phyloP scores from a whole-genome alignment of 305 asterid genomes.

The Rubia peregrina region DNA sequence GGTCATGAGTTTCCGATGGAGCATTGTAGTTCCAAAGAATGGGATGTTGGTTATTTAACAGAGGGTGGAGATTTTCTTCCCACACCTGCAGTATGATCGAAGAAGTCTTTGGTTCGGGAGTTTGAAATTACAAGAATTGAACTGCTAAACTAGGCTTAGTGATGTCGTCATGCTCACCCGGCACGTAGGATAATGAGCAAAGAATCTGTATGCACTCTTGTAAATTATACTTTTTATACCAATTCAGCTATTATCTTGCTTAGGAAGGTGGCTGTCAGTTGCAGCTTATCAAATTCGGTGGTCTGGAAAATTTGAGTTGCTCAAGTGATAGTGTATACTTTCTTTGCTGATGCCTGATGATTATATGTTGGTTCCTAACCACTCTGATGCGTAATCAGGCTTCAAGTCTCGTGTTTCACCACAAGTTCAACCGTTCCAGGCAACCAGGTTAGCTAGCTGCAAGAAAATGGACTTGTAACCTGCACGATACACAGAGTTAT shows the following conservation, averaged over 20 bases:
- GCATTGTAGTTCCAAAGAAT: constrained; percentile 27
- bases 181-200: constrained; percentile 8
- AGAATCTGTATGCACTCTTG: constrained; percentile 1
- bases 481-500: background rate
- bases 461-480: background rate
- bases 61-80: constrained; percentile 35
- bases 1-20: constrained; percentile 23
- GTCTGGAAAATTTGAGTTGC: too few relatives aligned
- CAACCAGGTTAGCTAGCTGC: background rate
- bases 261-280: background rate
- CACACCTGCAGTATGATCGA: constrained; percentile 44
- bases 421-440: background rate
- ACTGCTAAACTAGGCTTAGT: constrained; percentile 22
- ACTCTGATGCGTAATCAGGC: background rate
- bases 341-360: background rate
- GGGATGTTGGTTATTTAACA: constrained; percentile 32
- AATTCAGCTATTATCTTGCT: background rate
- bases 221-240: background rate
- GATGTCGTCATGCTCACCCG: background rate
- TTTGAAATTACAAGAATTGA: constrained; percentile 24
- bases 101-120: constrained; percentile 42
- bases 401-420: background rate
- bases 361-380: background rate
- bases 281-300: background rate
- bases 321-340: background rate